Evolutionary conservation across 2,329 filamentous ascomycete genomes (phyloP), one percentile per base, ranked within the genome.

Genomic region (Thielaviopsis cerberus): DNA sequence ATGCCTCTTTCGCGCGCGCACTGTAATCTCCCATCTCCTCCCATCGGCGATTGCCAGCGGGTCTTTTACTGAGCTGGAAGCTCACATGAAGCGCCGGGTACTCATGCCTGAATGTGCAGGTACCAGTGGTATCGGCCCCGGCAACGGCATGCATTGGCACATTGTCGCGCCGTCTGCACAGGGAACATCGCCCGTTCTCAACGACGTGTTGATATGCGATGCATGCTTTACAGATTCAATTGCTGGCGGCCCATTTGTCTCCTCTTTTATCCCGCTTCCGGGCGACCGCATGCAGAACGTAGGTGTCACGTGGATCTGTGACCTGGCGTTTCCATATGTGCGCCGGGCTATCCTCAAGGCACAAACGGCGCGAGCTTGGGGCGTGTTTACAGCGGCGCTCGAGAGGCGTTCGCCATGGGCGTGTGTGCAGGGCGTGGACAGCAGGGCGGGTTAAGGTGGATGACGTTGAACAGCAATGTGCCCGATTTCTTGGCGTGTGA

Each of bases 211-310:
- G 1, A 62, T 68, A 0, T 73, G 71, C 27, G 66, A 72, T 27
- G 67, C 71, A 3, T 73, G 71, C 54, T 69, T 68, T 59, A 65
- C 70, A 13, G 69, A 73, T 48, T 54, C 60, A 0, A 60, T 72
- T 2, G 62, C 59, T 0, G 66, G 64, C 0, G 67, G 64, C 0
- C 11, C 63, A 0, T 69, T 71, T 17, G 68, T 68, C 8, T 17
- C 61, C 3, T 63, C 59, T 0, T 72, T 73, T n/a, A 62, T 62
- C 0, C 51, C 30, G 1, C 70, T 71, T 58, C 62, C 61, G 0
- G 61, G 62, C 0, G 55, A 63, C 0, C 66, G 67, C 4, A 62
- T 63, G 4, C 56, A 57, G 24, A 30, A 26, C 24, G 17, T 23
- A 4, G 55, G 53, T 24, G 53, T 50, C 13, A 51, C 41, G 13